A percentile compares a stretch with the other conserved stretches of the same genome.
Evolutionary conservation across 345 rosid genomes (phyloP).

Genomic region (Pugionium dolabratum): DNA sequence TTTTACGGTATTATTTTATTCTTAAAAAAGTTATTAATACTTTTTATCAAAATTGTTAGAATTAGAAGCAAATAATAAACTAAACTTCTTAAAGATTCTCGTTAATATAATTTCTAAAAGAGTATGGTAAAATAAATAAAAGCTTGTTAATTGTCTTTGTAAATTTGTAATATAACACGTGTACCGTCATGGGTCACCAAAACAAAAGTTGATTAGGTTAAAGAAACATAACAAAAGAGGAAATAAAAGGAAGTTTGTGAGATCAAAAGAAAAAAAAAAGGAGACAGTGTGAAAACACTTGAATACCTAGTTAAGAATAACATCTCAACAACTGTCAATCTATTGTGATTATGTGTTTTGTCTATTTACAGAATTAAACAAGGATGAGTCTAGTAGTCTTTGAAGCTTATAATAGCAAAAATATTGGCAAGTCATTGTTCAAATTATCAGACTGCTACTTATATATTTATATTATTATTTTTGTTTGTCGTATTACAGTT

Average conservation of each 20-base stretch:
- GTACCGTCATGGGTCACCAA: constrained; percentile 5
- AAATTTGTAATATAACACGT: neutral
- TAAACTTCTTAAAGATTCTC: too few relatives aligned
- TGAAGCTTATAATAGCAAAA: constrained; percentile 37
- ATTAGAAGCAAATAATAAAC: too few relatives aligned
- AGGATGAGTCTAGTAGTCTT: constrained; percentile 21
- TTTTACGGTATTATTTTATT: too few relatives aligned
- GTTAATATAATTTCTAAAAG: too few relatives aligned
- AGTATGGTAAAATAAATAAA: too few relatives aligned
- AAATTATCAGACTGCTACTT: constrained; percentile 34
- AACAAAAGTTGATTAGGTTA: neutral
- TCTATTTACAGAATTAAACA: constrained; percentile 35
- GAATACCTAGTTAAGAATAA: constrained; percentile 33
- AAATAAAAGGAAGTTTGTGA: constrained; percentile 18
- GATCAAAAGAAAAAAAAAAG: constrained; percentile 16
- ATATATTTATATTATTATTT: neutral
- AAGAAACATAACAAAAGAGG: constrained; percentile 32
- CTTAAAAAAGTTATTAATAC: too few relatives aligned
- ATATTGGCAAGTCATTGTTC: constrained; percentile 35
- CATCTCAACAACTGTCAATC: constrained; percentile 30
- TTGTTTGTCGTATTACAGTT: too few relatives aligned
- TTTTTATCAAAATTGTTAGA: too few relatives aligned
- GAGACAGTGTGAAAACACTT: constrained; percentile 15
- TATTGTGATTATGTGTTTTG: constrained; percentile 18
- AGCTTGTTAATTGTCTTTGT: too few relatives aligned